Evolutionary conservation across 169 alveolate genomes (phyloP), one percentile per base, ranked within the genome.

Genomic region (Plasmodium knowlesi): DNA sequence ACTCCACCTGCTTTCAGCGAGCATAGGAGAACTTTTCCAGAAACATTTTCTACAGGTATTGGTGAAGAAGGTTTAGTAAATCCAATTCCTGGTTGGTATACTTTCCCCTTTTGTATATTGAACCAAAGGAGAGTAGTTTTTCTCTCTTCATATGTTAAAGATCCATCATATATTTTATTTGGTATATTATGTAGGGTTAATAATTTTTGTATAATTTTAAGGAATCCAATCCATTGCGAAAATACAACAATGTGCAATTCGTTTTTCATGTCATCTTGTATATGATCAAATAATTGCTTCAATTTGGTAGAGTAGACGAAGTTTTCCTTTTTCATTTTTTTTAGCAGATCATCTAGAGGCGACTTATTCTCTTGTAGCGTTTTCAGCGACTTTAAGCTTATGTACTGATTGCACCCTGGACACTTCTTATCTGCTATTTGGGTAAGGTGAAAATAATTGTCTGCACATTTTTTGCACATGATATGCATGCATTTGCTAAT

Each of bases 1-100:
- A 96, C 98, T 22, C 98, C 98, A 46, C 98, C 99, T 3, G 99
- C 98, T 82, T 97, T 96, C 82, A 98, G 73, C 12, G 98, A 96
- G 54, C 96, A 92, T 32, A 98, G 74, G 50, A 98, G 92, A 10
- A 97, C 96, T 84, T 95, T 92, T 16, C 96, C 96, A 5, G 93
- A 82, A 10, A 61, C 46, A 67, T 94, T 95, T 82, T 90, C 96
- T 61, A 93, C 78, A 73, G 89, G 82, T 28, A 84, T 72, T 57
- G 28, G 39, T 32, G 30, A 12, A n/a, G 91, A 50, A 22, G 83
- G 91, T 16, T 53, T 79, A 2, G 43, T 41, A 84, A 84, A 71
- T 12, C 95, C 88, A n/a, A 61, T 83, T 72, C 94, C 94, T 39
- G 88, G 92, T 71, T 72, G 92, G 50, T 90, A 82, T 28, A 91